Base-by-base conservation (phyloP, 768 basidiomycete species). In the Suillus plorans region DNA sequence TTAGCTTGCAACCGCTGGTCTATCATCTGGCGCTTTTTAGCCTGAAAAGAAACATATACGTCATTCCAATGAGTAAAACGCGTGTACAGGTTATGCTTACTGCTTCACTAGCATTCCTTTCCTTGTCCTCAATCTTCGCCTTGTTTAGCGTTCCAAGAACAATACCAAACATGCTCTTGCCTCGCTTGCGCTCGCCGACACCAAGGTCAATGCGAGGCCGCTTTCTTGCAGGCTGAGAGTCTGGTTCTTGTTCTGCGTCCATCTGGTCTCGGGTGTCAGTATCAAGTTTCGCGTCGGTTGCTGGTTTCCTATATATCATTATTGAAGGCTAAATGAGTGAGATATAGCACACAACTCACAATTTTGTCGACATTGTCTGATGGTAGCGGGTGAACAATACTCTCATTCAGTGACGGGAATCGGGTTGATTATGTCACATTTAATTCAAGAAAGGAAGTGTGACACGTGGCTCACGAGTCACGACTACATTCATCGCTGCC, bases 151-250 rank as follows among this genome's bases (percentile, higher is more conserved):
- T 94, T 61, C 91, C 91, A 64, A 94, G 77, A 68, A 93, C 81
- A 69, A 94, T 81, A 66, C 91, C 92, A 80, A 94, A 91, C 89
- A 93, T 91, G 79, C 85, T 87, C 85, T 91, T 92, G 74, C 92
- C 92, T 71, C 91, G 89, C 79, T 90, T 92, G 72, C 89, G 85
- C 76, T 90, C 89, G 71, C 88, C 82, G 57, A 81, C 78, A 65
- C 79, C 79, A 69, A 93, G 80, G 75, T 92, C 90, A 67, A 93
- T 81, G 71, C 89, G 86, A 66, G 91, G 91, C 64, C 91, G 86
- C 77, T 84, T 90, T 80, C 84, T 87, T 18, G 82, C 77, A 28
- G 85, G 80, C 63, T 82, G 82, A 31, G 82, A 82, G 37, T 84
- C 79, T 16, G 76, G 72, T 37, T 63, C 73, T 14, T 72, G 71